phyloP scores from a whole-genome alignment of 305 asterid genomes.

The Coffea humblotiana region DNA sequence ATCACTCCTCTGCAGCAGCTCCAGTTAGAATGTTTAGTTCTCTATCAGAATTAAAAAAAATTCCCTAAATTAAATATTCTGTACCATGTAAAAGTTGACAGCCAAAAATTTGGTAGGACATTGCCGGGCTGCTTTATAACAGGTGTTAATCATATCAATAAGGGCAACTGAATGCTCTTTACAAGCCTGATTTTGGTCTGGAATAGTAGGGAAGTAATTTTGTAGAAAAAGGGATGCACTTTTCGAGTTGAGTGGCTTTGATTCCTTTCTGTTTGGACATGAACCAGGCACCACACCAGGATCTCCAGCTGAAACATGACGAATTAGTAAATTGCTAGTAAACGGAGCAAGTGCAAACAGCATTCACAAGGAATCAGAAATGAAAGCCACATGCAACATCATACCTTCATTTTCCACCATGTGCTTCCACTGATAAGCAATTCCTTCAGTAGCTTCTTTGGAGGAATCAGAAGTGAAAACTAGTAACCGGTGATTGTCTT shows the following conservation, averaged over 20 bases:
- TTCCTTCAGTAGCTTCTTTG: constrained; percentile 82
- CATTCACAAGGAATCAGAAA: constrained; percentile 17
- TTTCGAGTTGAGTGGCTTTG: constrained; percentile 77
- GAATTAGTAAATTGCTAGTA: constrained; percentile 23
- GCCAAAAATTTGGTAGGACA: constrained; percentile 82
- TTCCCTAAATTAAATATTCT: constrained; percentile 11
- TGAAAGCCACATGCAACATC: constrained; percentile 25
- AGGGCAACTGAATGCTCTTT: constrained; percentile 84
- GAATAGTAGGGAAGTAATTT: constrained; percentile 89
- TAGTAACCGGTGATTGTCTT: constrained; percentile 63
- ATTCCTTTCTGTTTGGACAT: constrained; percentile 87
- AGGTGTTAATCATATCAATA: constrained; percentile 60
- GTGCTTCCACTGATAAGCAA: constrained; percentile 95
- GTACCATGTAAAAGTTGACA: constrained; percentile 96
- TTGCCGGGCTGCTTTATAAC: constrained; percentile 84
- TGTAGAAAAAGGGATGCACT: constrained; percentile 72
- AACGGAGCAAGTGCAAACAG: constrained; percentile 22
- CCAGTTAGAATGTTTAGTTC: constrained; percentile 21
- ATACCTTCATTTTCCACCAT: constrained; percentile 91
- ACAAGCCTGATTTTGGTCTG: constrained; percentile 86
- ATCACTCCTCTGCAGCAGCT: constrained; percentile 79
- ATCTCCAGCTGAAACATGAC: constrained; percentile 83
- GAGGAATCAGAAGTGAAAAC: constrained; percentile 97
- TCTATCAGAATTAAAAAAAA: neutral
- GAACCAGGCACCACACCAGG: constrained; percentile 76